Evolutionary conservation across 2,329 filamentous ascomycete genomes (phyloP), one percentile per base, ranked within the genome.

Genomic region (Penicillium sp.): DNA sequence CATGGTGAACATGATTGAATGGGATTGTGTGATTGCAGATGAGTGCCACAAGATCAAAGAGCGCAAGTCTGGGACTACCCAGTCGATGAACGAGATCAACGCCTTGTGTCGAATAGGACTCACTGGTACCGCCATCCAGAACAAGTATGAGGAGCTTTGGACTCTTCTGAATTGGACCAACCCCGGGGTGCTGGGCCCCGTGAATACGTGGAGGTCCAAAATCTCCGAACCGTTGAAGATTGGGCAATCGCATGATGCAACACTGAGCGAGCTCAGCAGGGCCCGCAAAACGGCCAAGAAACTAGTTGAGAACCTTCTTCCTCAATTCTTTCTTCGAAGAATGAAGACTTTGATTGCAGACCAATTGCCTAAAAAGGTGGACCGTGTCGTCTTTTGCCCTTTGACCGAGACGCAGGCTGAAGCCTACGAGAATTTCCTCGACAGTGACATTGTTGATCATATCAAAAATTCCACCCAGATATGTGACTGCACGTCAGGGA

Each of bases 61-160:
- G 62, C 81, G 83, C 46, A 81, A 78, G 42, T 88, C 92, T 0
- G 89, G 88, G 58, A 89, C 88, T 7, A 94, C 93, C 0, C 85
- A 89, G 66, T 87, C 92, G 0, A 93, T 99, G 88, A 90, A 91
- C 64, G 85, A 92, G 57, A 80, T 97, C 63, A 99, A 99, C 64
- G 86, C 92, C 0, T 82, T 97, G 2, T 97, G 94, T 68, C 85
- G 94, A 32, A 92, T 99, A 57, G 94, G 94, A 0, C 80, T 99
- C 8, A 97, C 92, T 0, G 94, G 94, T 2, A 99, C 94, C 0
- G 93, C 93, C 0, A 97, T 99, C 43, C 94, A 99, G 70, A 99
- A 99, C 73, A 94, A 91, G 62, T 99, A 99, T 70, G 91, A 97
- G 69, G 94, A 99, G 71, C 81, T 99, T 1, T 99, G 93, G 93